Evolutionary conservation across 1,284 basidiomycete species (phyloP), one percentile per base, ranked within the genome.

Genomic region (Ganoderma lingzhi): DNA sequence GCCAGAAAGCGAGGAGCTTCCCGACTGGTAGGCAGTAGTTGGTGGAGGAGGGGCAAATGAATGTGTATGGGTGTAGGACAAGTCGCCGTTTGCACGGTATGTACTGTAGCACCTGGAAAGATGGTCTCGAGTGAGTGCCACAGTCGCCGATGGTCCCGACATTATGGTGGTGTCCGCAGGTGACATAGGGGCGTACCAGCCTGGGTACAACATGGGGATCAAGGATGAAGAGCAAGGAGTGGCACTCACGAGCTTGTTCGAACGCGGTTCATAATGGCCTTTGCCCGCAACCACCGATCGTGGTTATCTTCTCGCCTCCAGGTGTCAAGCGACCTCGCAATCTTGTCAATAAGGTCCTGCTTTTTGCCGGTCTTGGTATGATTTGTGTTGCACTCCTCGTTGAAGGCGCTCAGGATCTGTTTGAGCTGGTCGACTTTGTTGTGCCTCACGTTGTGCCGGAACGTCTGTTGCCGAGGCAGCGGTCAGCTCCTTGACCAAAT

Each of bases 401-500:
- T 94, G 75, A 95, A 83, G 37, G 88, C 88, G 42, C 82, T 81
- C 66, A 95, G 84, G 73, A 94, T 91, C 75, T 88, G 87, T 80
- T 95, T 95, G 73, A 95, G 87, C 78, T 84, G 88, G 80, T 94
- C 94, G 70, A 95, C 92, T 6, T 92, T 96, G 80, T 87, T 85
- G 70, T 80, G 80, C 67, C 82, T 83, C 73, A 89, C 79, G 65
- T 78, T 82, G 76, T 84, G 82, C 75, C 85, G 84, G 71, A 85
- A 76, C 71, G 79, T 81, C 86, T 88, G 73, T 69, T 67, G 62
- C 68, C 66, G 62, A 48, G 58, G 62, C 58, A 70, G 73, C 48
- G 72, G 71, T 71, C 67, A 71, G 68, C 41, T 45, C 37, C 32
- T 56, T 51, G 4, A 44, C 63, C 63, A 32, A 44, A 61, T 42